Evolutionary conservation across 208 protist genomes (phyloP).

Genomic region (Phytomonas francai): DNA sequence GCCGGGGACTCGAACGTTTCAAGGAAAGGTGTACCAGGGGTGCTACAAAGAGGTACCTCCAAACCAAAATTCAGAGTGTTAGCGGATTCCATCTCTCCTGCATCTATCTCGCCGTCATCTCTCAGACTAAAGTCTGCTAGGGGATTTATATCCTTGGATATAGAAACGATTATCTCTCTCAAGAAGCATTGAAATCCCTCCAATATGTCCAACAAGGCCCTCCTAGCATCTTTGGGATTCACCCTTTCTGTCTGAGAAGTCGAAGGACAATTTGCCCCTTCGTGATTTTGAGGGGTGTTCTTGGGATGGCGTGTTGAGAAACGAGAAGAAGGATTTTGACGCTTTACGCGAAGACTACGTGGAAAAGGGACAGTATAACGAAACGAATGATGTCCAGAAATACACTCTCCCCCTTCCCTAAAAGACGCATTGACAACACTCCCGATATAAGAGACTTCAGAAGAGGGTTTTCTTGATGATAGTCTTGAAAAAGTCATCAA

Average conservation of each 20-base stretch:
- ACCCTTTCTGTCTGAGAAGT: not conserved
- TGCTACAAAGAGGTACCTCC: not conserved
- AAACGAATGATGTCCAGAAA: not conserved
- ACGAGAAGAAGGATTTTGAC: not conserved
- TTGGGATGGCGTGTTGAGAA: not conserved
- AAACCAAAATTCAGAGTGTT: not conserved
- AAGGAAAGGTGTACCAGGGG: not conserved
- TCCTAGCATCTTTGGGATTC: not conserved
- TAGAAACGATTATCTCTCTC: not conserved
- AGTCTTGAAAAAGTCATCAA: not conserved
- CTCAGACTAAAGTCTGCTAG: not conserved
- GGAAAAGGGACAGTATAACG: not conserved
- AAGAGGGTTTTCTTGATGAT: not conserved
- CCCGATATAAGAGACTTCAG: not conserved
- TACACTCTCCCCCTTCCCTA: not conserved
- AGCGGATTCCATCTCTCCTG: not conserved
- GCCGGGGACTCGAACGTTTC: not conserved
- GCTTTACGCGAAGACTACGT: not conserved
- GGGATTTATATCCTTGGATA: not conserved
- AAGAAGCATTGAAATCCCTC: not conserved
- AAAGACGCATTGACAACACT: not conserved
- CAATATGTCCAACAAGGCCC: not conserved
- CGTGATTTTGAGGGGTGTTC: not conserved
- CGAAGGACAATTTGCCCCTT: not conserved
- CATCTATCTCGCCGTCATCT: not conserved